Base-by-base conservation (phyloP, 2,329 filamentous ascomycete species). In the Metarhizium sp. region DNA sequence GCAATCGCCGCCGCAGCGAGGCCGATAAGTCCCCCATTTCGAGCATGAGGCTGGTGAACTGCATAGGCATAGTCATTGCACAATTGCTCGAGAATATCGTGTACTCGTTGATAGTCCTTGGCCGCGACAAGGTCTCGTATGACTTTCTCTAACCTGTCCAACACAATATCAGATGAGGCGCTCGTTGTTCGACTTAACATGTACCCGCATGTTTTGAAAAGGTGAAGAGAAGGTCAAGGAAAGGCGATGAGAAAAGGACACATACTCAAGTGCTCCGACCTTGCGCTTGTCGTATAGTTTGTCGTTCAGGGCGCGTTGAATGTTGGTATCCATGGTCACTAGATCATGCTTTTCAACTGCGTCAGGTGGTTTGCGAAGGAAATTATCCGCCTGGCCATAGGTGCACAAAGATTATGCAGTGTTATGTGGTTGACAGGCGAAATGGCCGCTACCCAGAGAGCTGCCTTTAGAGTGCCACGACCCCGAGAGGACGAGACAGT, bases 231-330 rank as follows among this genome's bases (percentile, higher is more conserved):
- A 43, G 50, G 45, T 42, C 57, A 51, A 40, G 7, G n/a, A 38
- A 16, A 42, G 10, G 25, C 18, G n/a, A 47, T 8, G 18, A 25
- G 25, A 25, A 51, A 25, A 32, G 10, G 29, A 58, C 52, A 76
- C 87, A 66, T 85, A 96, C 91, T 99, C 94, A 56, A 99, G 82
- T 64, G 95, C 94, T 61, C 94, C 94, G 67, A 91, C 86, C 74
- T 99, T 99, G 69, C 95, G 85, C 78, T 95, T 96, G 70, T 99
- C 94, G 72, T 99, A 99, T 68, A 97, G 86, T 82, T 96, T 99
- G 75, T 99, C 94, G 70, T 95, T 95, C 69, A 99, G 79, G 62
- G 92, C 82, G 64, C 92, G 89, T 73, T 95, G 90, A 69, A 96
- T 90, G 69, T 85, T 86, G 67, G 82, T 78, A 77, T 97, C 92